Evolutionary conservation across 2,329 filamentous ascomycete species (phyloP), one percentile per base, ranked within the genome.

Genomic region (Diaporthe sp.): DNA sequence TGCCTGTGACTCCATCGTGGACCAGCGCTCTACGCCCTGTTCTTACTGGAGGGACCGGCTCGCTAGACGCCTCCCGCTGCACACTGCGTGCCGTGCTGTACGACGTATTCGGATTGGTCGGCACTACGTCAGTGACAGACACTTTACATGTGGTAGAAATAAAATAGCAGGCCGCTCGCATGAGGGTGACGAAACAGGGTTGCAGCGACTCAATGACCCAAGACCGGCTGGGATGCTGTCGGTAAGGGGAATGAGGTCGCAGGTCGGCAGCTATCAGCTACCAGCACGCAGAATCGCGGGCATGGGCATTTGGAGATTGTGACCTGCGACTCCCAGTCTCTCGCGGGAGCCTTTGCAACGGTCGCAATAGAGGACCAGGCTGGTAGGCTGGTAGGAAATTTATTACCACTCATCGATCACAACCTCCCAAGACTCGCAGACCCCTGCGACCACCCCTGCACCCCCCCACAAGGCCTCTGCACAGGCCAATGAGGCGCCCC

Each of bases 121-220:
- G 44, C 31, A 53, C 31, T 39, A 68, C 62, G 62, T 68, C 65
- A 68, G 28, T 28, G 65, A 68, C 65, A 42, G 42, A 28, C 19
- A 68, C 46, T 37, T 31, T 65, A 65, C 39, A 46, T 65, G 59
- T 65, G 59, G 59, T 28, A 65, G 59, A 46, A 62, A 65, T 53
- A 53, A 68, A 68, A 39, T 72, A 53, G 57, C 46, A 73, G 70
- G 58, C 44, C 46, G 58, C 42, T 65, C n/a, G 70, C 58, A 73
- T 73, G 58, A 62, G 46, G 51, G 44, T 73, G 58, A 62, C 59
- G 42, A 53, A 73, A 62, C 59, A 62, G 70, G 58, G 58, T 73
- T 44, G 70, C 39, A 73, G 37, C 37, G 34, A 73, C 15, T 68
- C 65, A 53, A 68, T 28, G 9, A 53, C 31, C 62, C 65, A 53